Conservation (phyloP, 192 early-diverging fungal species). For the Dimargaris xerosporica region DNA sequence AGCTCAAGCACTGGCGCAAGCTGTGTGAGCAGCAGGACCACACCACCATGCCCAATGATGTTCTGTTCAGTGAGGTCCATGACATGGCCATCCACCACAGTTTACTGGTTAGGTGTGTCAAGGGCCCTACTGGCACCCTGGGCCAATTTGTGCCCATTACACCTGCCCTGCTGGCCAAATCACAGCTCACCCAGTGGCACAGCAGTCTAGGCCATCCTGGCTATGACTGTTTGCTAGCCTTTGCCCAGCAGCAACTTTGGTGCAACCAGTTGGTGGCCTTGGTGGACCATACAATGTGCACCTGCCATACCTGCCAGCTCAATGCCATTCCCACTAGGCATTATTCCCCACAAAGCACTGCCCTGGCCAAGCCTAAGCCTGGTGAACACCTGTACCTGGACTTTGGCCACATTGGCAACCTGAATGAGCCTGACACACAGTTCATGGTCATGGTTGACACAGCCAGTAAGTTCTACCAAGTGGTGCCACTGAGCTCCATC, state of each 20-base stretch:
- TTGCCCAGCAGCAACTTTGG: background rate
- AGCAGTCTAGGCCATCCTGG: background rate
- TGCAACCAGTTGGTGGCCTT: background rate
- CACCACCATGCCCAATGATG: background rate
- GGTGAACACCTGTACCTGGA: constrained; percentile 17
- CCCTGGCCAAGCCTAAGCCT: constrained; percentile 6
- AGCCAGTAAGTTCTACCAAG: constrained; percentile 10
- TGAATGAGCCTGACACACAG: background rate
- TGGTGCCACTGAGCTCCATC: constrained; percentile 4
- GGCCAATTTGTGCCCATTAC: background rate
- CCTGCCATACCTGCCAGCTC: constrained; percentile 13
- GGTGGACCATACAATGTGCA: background rate
- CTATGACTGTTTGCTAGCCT: background rate
- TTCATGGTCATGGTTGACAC: constrained; percentile 14
- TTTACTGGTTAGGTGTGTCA: background rate
- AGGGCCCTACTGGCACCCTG: background rate
- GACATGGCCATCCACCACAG: background rate
- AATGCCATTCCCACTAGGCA: background rate
- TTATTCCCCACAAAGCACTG: constrained; percentile 10
- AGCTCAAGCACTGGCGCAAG: background rate
- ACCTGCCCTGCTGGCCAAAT: background rate
- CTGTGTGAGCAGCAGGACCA: background rate
- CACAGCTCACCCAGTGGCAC: background rate
- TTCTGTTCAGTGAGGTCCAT: background rate
- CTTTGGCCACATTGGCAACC: constrained; percentile 13